Conservation (phyloP, 2,329 filamentous ascomycete species). For the Orbilia quercus region DNA sequence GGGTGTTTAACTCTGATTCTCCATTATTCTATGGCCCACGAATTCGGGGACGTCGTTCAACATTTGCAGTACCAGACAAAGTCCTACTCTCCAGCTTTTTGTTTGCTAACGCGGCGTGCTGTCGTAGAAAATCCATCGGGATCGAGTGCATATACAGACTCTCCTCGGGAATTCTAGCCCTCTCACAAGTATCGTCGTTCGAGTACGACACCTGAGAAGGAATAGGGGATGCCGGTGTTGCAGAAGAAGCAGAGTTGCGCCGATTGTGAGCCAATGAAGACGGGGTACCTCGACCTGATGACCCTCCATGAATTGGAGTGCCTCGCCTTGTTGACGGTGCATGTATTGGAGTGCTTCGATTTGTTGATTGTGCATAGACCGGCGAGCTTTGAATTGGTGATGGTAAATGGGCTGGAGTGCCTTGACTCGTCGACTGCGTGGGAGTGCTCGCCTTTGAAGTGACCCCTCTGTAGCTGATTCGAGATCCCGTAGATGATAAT, state of each 20-base stretch:
- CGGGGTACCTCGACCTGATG: too few species aligned
- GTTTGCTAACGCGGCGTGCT: conserved; percentile 27
- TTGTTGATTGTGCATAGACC: too few species aligned
- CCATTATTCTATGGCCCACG: not conserved
- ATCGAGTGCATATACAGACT: conserved; percentile 20
- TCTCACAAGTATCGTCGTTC: not conserved
- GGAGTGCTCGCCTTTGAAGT: too few species aligned
- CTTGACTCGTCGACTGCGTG: too few species aligned
- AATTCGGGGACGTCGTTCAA: conserved; percentile 19
- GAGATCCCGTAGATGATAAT: too few species aligned
- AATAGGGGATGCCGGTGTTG: not conserved
- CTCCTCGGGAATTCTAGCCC: not conserved
- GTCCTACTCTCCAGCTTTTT: not conserved
- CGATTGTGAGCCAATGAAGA: not conserved
- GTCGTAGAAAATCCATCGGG: conserved; percentile 16
- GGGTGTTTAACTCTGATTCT: not conserved
- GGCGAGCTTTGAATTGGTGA: too few species aligned
- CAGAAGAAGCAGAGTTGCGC: conserved; percentile 19
- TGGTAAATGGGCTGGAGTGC: too few species aligned
- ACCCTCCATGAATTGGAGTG: too few species aligned
- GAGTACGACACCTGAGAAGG: not conserved
- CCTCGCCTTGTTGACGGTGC: too few species aligned
- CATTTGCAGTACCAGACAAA: not conserved
- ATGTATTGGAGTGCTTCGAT: too few species aligned
- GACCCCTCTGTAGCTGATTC: too few species aligned